Conservation (phyloP, 352 stramenopile species). For the Globisporangium iwayamae region DNA sequence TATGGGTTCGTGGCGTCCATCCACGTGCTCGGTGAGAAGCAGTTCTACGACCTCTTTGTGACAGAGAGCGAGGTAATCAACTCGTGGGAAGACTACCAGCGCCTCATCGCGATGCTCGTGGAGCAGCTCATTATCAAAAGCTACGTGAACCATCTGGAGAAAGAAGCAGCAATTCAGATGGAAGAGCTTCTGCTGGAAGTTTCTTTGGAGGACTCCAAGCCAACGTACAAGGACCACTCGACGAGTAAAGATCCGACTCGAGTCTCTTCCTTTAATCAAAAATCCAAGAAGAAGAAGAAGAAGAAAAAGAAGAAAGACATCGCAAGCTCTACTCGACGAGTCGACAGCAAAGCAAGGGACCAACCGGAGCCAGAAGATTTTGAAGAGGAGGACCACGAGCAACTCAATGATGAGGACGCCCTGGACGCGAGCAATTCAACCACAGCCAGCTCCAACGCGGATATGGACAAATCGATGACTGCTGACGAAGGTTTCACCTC, state of each 20-base stretch:
- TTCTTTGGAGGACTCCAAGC: slow-evolving; percentile 29
- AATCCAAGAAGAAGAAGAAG: slow-evolving; percentile 42
- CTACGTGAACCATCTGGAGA: slow-evolving; percentile 66
- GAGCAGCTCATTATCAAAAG: slow-evolving; percentile 79
- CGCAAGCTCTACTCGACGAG: not conserved
- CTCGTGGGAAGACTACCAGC: slow-evolving; percentile 79
- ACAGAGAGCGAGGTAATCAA: slow-evolving; percentile 76
- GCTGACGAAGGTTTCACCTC: not conserved
- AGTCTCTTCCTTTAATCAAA: not conserved
- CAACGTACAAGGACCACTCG: not conserved
- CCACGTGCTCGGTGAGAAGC: slow-evolving; percentile 55
- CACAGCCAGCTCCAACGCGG: not conserved
- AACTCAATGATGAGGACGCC: not conserved
- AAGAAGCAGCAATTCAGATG: slow-evolving; percentile 70
- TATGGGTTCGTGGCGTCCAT: slow-evolving; percentile 57
- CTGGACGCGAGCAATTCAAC: not conserved
- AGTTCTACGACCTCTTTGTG: slow-evolving; percentile 75
- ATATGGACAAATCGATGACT: not conserved
- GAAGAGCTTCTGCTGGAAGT: slow-evolving; percentile 63
- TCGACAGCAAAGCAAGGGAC: not conserved
- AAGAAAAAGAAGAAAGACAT: slow-evolving; percentile 37
- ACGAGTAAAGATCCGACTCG: not conserved
- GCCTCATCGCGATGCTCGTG: slow-evolving; percentile 81
- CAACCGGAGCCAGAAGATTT: slow-evolving; percentile 20
- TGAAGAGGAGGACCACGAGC: not conserved